Percentiles rank a stretch among this genome's conserved stretches.
Conservation (phyloP, 805 yeast genomes). For the Teunomyces pallodes region DNA sequence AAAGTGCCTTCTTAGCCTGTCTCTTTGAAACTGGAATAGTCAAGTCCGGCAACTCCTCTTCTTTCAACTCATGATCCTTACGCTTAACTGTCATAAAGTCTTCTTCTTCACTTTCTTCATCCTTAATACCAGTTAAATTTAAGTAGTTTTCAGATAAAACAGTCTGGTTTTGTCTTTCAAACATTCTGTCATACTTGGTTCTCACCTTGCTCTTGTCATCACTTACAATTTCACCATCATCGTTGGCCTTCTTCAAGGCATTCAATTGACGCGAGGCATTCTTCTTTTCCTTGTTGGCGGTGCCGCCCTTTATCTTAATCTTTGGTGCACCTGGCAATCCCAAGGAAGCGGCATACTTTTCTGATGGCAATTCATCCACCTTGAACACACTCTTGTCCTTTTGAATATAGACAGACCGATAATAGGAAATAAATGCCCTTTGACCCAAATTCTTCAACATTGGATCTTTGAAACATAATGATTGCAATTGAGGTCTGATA, state of each 20-base stretch:
- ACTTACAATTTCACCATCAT: conserved; percentile 55
- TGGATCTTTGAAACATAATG: conserved; percentile 87
- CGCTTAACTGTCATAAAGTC: conserved; percentile 84
- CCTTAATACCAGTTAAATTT: conserved; percentile 57
- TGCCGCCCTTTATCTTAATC: conserved; percentile 63
- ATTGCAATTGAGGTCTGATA: conserved; percentile 81
- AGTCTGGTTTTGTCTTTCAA: conserved; percentile 89
- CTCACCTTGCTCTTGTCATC: conserved; percentile 50
- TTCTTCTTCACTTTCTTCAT: conserved; percentile 49
- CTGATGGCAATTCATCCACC: conserved; percentile 72
- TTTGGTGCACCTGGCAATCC: conserved; percentile 98
- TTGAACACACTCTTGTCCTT: conserved; percentile 84
- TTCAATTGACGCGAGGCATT: conserved; percentile 74
- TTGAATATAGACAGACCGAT: conserved; percentile 80
- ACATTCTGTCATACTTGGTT: conserved; percentile 93
- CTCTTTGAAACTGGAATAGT: conserved; percentile 74
- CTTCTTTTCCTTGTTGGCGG: conserved; percentile 68
- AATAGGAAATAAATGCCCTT: conserved; percentile 91
- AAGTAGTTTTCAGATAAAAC: conserved; percentile 86
- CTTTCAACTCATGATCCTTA: conserved; percentile 65
- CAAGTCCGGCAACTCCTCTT: conserved; percentile 62
- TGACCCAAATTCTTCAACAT: conserved; percentile 91
- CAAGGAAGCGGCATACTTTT: conserved; percentile 78
- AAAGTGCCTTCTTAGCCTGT: conserved; percentile 78
- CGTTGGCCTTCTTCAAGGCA: conserved; percentile 48